These are phyloP conservation scores for Suhomyces bolitotheri DNA, from an alignment of 1,139 yeast species.

Conservation along the genomic window DNA sequence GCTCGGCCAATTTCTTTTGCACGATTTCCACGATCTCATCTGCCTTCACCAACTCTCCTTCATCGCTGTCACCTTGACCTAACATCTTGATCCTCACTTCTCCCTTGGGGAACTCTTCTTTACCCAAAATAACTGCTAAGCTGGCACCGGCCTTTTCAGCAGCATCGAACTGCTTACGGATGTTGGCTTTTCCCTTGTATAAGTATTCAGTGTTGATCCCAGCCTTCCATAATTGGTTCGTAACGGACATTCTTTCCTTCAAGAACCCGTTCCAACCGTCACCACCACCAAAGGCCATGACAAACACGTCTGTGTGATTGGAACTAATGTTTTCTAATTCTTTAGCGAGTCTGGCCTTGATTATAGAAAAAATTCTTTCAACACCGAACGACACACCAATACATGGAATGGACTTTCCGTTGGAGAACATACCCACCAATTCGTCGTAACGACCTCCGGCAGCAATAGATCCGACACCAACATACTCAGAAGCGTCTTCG, in stretches of 20 bases:
- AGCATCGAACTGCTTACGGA: slow-evolving; percentile 94
- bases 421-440: slow-evolving; percentile 94
- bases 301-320: slow-evolving; percentile 85
- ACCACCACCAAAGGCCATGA: slow-evolving; percentile 99
- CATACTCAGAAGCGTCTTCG: slow-evolving; percentile 94
- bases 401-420: slow-evolving; percentile 92
- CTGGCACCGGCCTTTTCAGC: slow-evolving; percentile 95
- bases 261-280: slow-evolving; percentile 92
- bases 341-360: slow-evolving; percentile 68
- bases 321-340: slow-evolving; percentile 66
- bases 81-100: slow-evolving; percentile 80
- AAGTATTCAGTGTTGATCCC: slow-evolving; percentile 90
- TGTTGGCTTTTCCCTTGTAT: slow-evolving; percentile 89
- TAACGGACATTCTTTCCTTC: slow-evolving; percentile 84
- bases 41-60: slow-evolving; percentile 75
- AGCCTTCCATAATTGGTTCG: slow-evolving; percentile 80
- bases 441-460: slow-evolving; percentile 99
- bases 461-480: slow-evolving; percentile 97
- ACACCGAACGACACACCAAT: slow-evolving; percentile 97
- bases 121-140: slow-evolving; percentile 88
- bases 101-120: slow-evolving; percentile 85
- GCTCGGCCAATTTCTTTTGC: slow-evolving; percentile 48
- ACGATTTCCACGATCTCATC: slow-evolving; percentile 60
- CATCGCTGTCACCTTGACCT: slow-evolving; percentile 88
- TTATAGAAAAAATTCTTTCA: slow-evolving; percentile 87